Base-by-base conservation (phyloP, 2,329 filamentous ascomycete species). In the Botrytis tulipae region DNA sequence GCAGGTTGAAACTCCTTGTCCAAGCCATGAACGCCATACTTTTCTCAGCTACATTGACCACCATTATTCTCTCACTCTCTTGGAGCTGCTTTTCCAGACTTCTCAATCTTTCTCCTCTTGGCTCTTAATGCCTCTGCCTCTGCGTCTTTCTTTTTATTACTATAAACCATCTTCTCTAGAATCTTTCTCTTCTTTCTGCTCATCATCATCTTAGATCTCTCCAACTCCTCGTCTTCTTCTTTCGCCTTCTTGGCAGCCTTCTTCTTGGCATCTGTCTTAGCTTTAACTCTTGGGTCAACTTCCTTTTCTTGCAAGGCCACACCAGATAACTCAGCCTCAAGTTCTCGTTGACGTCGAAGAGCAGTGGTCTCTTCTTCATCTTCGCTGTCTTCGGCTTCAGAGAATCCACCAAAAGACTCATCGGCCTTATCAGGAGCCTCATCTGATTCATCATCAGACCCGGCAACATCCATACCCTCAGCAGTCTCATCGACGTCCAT, bases 171-270 rank as follows among this genome's bases (percentile, higher is more conserved):
- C 86, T 98, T 96, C 86, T 98, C 96, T 78, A 95, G 92, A 80
- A 98, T 86, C 90, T 98, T 98, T 80, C 96, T 88, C 90, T 98
- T 99, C 89, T 97, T 96, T 83, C 97, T 93, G 83, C 92, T 93
- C 86, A 98, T 91, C 96, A 99, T 99, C 85, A 97, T 96, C 89
- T 97, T 98, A 82, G 93, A 92, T 76, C 95, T 88, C 83, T 97
- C 94, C 74, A 97, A 84, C 79, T 98, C 95, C 83, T 98, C 96
- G 6, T 92, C 91, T 81, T 96, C 93, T 80, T 90, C 87, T 74
- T 90, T 88, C 51, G 90, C 88, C 83, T 93, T 91, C 85, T 91
- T 92, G 78, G 88, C 87, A 44, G 91, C 85, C 79, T 89, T 89
- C 81, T 93, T 92, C 77, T 86, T 88, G 25, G 89, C 91, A 78